phyloP scores from a whole-genome alignment of 73 alveolate genomes.

The Paramecium sonneborni region DNA sequence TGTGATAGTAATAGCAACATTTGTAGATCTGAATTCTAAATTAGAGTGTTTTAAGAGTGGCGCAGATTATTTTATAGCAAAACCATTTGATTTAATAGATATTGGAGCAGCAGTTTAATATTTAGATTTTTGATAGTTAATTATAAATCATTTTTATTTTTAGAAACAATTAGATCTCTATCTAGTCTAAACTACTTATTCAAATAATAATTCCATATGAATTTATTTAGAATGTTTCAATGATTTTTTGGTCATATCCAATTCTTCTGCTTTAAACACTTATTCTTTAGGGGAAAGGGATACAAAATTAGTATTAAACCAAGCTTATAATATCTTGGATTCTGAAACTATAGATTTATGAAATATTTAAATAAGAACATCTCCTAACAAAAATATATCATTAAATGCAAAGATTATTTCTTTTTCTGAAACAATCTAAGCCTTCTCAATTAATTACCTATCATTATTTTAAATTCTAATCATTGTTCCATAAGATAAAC shows the following conservation, averaged over 20 bases:
- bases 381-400: conserved; percentile 32
- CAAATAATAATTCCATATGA: not conserved
- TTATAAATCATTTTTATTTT: not conserved
- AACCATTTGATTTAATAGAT: conserved; percentile 48
- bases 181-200: not conserved
- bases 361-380: conserved; percentile 51
- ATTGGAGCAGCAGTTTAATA: conserved; percentile 50
- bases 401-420: conserved; percentile 3
- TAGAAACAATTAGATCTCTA: not conserved
- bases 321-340: conserved; percentile 42
- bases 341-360: conserved; percentile 38
- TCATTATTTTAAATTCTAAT: conserved; percentile 3
- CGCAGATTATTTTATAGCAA: not conserved
- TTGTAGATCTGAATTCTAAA: conserved; percentile 28
- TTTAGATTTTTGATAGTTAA: conserved; percentile 53
- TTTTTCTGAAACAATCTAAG: not conserved
- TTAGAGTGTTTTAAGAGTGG: conserved; percentile 51
- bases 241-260: not conserved
- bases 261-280: not conserved
- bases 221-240: not conserved
- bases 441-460: not conserved
- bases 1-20: not conserved
- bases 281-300: not conserved
- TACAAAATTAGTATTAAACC: conserved; percentile 63
- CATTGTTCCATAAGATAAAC: conserved; percentile 48